Evolutionary conservation across 2,329 filamentous ascomycete species (phyloP).

Genomic region (Chaetomium globosum): DNA sequence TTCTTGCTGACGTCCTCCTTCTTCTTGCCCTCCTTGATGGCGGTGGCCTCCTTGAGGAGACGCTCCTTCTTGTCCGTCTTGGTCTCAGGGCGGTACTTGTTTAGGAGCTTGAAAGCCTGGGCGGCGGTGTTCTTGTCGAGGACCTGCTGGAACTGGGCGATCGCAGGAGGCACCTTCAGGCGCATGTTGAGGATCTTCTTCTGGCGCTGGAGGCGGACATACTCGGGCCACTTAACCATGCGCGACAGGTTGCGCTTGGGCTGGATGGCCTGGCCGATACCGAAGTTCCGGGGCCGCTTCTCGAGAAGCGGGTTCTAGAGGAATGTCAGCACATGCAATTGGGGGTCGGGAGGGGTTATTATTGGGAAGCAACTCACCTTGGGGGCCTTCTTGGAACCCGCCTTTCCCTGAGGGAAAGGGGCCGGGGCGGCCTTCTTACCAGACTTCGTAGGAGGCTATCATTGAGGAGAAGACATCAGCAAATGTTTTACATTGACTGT

Average conservation of each 20-base stretch:
- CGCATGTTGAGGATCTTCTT: constrained; percentile 96
- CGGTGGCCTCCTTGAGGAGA: constrained; percentile 95
- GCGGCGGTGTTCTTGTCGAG: constrained; percentile 96
- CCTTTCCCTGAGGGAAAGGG: constrained; percentile 94
- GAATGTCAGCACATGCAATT: constrained; percentile 33
- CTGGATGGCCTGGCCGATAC: constrained; percentile 98
- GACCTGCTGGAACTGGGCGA: constrained; percentile 96
- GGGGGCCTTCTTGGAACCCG: constrained; percentile 86
- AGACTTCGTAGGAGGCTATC: constrained; percentile 91
- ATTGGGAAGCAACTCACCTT: constrained; percentile 70
- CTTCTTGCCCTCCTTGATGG: constrained; percentile 99
- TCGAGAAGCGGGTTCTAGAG: constrained; percentile 96
- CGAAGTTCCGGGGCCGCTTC: constrained; percentile 96
- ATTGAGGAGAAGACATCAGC: constrained; percentile 99
- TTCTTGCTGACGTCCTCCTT: constrained; percentile 99
- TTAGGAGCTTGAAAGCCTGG: constrained; percentile 97
- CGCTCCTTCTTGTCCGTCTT: constrained; percentile 99
- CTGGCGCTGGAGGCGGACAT: constrained; percentile 95
- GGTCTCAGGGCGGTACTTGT: constrained; percentile 99
- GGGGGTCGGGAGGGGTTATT: not conserved
- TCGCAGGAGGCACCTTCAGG: constrained; percentile 95
- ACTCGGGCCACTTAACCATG: constrained; percentile 99
- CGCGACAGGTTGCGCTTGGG: constrained; percentile 91
- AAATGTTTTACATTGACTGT: constrained; percentile 73
- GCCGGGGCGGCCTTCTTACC: constrained; percentile 98